Percentiles rank a stretch among this genome's conserved stretches.
Conservation (phyloP, 495 filamentous ascomycete species). For the Penicillium angulare region DNA sequence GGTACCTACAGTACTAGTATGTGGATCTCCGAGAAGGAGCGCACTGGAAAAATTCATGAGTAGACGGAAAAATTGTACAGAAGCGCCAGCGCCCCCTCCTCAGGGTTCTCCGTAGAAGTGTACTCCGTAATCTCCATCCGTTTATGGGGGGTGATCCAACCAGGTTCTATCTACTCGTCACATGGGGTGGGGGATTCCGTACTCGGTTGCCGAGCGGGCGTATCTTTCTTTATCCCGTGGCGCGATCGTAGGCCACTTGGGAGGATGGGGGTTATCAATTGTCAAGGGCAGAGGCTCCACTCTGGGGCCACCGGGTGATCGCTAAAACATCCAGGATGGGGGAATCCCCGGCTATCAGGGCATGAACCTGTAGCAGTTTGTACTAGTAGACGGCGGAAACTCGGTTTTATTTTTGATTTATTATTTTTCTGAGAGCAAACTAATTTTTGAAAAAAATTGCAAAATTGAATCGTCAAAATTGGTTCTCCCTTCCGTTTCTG, state of each 20-base stretch:
- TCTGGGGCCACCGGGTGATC: constrained; percentile 1
- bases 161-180: constrained; percentile 10
- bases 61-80: no score
- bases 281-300: not conserved
- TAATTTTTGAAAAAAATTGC: no score
- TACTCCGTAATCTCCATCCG: no score
- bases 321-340: not conserved
- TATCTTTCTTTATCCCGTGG: constrained; percentile 26
- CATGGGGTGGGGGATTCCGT: constrained; percentile 8
- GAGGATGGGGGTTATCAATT: constrained; percentile 2
- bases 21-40: no score
- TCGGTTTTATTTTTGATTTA: not conserved
- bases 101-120: no score
- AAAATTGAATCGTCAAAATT: no score
- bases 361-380: constrained; percentile 13
- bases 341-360: not conserved
- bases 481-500: not conserved
- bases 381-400: not conserved
- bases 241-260: constrained; percentile 3
- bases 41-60: no score
- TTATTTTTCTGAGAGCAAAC: not conserved
- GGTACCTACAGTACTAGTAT: no score
- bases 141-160: no score
- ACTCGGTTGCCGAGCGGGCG: constrained; percentile 17
- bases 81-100: no score